Percentiles rank a stretch among this genome's conserved stretches.
phyloP scores from a whole-genome alignment of 208 protist species.

The Leishmania braziliensis region DNA sequence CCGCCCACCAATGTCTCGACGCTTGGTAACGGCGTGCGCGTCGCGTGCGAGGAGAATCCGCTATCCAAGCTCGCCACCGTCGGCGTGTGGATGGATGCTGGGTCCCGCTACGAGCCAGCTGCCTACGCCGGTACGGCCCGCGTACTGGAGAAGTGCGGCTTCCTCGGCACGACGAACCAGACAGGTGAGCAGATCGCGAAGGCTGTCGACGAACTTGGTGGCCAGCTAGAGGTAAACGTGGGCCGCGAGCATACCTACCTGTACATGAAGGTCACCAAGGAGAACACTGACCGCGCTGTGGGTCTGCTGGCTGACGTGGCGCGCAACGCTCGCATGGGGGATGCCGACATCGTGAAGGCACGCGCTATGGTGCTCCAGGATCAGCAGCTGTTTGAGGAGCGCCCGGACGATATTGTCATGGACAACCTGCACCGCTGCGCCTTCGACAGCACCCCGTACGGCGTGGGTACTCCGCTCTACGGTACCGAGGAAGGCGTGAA shows the following conservation, averaged over 20 bases:
- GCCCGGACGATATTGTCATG: conserved; percentile 94
- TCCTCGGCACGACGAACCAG: conserved; percentile 95
- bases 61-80: conserved; percentile 94
- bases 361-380: conserved; percentile 92
- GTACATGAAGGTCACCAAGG: conserved; percentile 94
- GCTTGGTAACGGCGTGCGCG: conserved; percentile 95
- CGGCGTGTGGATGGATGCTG: conserved; percentile 97
- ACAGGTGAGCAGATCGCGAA: conserved; percentile 85
- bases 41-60: conserved; percentile 95
- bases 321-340: conserved; percentile 91
- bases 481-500: conserved; percentile 94
- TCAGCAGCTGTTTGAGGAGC: conserved; percentile 93
- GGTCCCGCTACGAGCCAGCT: conserved; percentile 95
- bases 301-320: conserved; percentile 97
- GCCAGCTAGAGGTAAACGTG: conserved; percentile 96
- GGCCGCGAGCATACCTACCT: conserved; percentile 97
- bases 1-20: conserved; percentile 92
- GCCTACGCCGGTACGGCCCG: conserved; percentile 97
- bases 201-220: conserved; percentile 97
- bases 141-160: conserved; percentile 98
- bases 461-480: conserved; percentile 95
- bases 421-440: conserved; percentile 96
- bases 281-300: conserved; percentile 93
- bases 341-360: conserved; percentile 90
- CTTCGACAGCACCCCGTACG: conserved; percentile 91